These are phyloP conservation scores for Thelonectria discophora DNA, from an alignment of 2,329 filamentous ascomycete genomes.

Conservation along the genomic window DNA sequence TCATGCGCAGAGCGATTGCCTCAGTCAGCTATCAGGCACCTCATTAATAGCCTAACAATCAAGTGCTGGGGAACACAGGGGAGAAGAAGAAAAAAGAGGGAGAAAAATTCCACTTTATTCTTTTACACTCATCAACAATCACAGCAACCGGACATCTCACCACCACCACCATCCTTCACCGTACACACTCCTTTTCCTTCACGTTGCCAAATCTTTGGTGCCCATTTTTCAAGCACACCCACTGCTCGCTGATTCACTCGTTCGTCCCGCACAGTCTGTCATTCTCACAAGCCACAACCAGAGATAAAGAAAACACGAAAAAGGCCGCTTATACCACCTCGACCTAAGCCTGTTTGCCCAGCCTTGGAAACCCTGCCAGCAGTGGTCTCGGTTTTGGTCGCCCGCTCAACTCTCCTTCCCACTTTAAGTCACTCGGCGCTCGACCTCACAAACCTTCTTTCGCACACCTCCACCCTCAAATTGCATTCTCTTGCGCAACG, in stretches of 20 bases:
- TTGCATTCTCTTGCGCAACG: conserved; percentile 9
- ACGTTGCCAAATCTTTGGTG: too few species aligned
- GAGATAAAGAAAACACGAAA: not conserved
- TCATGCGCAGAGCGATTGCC: not conserved
- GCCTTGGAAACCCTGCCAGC: not conserved
- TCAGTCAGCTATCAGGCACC: not conserved
- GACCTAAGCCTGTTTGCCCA: not conserved
- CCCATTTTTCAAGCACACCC: not conserved
- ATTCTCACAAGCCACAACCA: not conserved
- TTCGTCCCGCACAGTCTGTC: conserved; percentile 1
- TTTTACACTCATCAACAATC: conserved; percentile 25
- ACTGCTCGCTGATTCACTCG: conserved; percentile 7
- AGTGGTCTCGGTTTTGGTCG: conserved; percentile 11
- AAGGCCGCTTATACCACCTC: conserved; percentile 25
- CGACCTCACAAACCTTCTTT: conserved; percentile 23
- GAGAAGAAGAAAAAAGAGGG: not conserved
- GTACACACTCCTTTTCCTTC: conserved; percentile 3
- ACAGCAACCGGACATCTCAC: conserved; percentile 16
- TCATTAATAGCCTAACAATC: not conserved
- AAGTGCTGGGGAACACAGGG: not conserved
- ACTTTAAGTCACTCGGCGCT: conserved; percentile 22
- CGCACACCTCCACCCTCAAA: conserved; percentile 19
- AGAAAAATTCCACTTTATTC: conserved; percentile 18
- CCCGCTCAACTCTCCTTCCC: conserved; percentile 27
- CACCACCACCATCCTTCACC: conserved; percentile 8